phyloP scores from a whole-genome alignment of 345 rosid genomes.

The Euclidium syriacum region DNA sequence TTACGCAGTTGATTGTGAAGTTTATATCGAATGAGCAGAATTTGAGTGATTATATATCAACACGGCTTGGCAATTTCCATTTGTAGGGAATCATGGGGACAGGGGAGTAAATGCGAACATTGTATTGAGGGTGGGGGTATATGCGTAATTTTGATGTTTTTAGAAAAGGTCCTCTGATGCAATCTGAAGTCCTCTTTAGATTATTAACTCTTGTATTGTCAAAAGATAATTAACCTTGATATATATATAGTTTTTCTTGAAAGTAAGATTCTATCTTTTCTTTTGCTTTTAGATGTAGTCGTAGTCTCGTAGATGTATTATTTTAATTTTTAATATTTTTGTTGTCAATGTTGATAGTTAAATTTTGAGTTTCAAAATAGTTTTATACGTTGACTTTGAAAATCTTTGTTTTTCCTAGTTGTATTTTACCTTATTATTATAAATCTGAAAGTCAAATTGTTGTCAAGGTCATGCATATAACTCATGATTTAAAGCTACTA shows the following conservation, averaged over 20 bases:
- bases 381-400: background rate
- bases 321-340: background rate
- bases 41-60: slow-evolving; percentile 1
- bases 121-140: background rate
- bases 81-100: background rate
- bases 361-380: background rate
- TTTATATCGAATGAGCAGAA: background rate
- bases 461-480: background rate
- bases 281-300: too few species aligned
- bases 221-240: background rate
- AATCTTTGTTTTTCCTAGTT: background rate
- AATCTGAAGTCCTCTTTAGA: slow-evolving; percentile 4
- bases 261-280: too few species aligned
- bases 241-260: background rate
- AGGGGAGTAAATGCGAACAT: background rate
- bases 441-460: background rate
- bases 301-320: background rate
- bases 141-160: background rate
- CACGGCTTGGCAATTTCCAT: slow-evolving; percentile 1
- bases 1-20: background rate
- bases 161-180: slow-evolving; percentile 8
- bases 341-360: background rate
- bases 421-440: background rate
- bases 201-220: slow-evolving; percentile 3
- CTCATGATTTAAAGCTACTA: background rate